Conservation (phyloP, 73 alveolate genomes). For the Chromera velia region DNA sequence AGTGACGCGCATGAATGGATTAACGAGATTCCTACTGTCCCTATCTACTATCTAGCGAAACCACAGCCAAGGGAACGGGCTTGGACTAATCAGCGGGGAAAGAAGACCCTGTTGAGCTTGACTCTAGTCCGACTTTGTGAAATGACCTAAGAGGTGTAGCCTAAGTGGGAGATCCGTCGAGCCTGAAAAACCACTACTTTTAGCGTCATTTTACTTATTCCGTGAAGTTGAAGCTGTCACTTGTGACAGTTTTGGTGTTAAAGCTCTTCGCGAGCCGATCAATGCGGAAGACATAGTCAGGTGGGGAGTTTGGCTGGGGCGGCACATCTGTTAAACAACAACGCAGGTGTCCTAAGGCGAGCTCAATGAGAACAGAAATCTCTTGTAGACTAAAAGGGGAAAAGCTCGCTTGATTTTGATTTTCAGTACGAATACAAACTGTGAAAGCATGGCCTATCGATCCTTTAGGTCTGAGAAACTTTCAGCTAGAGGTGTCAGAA, state of each 20-base stretch:
- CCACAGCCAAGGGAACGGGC: slow-evolving; percentile 99
- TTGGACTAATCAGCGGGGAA: slow-evolving; percentile 99
- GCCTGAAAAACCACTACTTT: slow-evolving; percentile 86
- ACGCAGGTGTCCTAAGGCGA: slow-evolving; percentile 97
- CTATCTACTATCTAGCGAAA: slow-evolving; percentile 97
- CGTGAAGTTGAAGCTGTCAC: slow-evolving; percentile 67
- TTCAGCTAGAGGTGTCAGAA: slow-evolving; percentile 98
- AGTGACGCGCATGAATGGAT: slow-evolving; percentile 99
- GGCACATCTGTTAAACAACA: slow-evolving; percentile 95
- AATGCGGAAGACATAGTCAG: slow-evolving; percentile 91
- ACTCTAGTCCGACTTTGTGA: slow-evolving; percentile 98
- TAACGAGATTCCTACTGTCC: slow-evolving; percentile 99
- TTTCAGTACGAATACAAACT: slow-evolving; percentile 93
- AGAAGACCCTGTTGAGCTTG: slow-evolving; percentile 99
- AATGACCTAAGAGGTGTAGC: slow-evolving; percentile 92
- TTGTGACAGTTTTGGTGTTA: slow-evolving; percentile 67
- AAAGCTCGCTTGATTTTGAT: slow-evolving; percentile 87
- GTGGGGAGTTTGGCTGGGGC: slow-evolving; percentile 99
- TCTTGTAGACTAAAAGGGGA: slow-evolving; percentile 55
- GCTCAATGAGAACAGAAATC: slow-evolving; percentile 97
- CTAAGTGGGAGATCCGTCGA: slow-evolving; percentile 81
- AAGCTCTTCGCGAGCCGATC: slow-evolving; percentile 64
- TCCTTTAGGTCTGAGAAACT: slow-evolving; percentile 72
- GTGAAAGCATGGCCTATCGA: slow-evolving; percentile 99
- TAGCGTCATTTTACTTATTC: slow-evolving; percentile 82